Base-by-base conservation (phyloP, 495 filamentous ascomycete genomes). In the Aspergillus homomorphus region DNA sequence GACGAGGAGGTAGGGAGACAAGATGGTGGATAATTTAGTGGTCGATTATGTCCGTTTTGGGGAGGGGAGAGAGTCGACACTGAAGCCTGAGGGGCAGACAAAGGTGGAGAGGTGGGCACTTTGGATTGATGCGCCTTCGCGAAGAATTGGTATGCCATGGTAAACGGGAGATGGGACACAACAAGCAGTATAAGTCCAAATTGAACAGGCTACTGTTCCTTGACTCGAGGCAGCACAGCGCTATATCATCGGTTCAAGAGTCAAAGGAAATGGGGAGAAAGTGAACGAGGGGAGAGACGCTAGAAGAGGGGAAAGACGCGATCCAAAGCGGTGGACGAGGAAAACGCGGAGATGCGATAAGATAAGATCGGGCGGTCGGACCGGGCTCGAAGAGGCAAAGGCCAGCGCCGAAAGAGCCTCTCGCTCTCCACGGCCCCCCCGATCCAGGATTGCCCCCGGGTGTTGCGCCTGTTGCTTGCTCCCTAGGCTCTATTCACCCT, bases 321-420 rank as follows among this genome's bases (percentile, higher is more conserved):
- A 46, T 45, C 26, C 21, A 24, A 54, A 50, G 42, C 38, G 45
- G 38, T 45, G 19, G 45, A 46, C 30, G 56, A 58, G 53, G 55
- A 61, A 53, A 60, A 53, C 69, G 71, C 72, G 73, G 76, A 74
- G 74, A 73, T 74, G 66, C 69, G 72, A 75, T 74, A 77, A 75
- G 67, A 72, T 73, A 73, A 74, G 71, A 67, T 68, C 51, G 54
- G 48, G 53, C 57, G 61, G 56, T 59, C 62, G 57, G 60, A 53
- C 56, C 33, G 60, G 58, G 48, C 56, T 57, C 45, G 44, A 62
- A 59, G 52, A 46, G 38, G 50, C 51, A 51, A 51, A 62, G 58
- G 45, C 60, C 62, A 63, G 45, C 59, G 60, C 58, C 53, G 55
- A 60, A 53, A 58, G 50, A 38, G 20, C 56, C 60, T 53, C 59